phyloP scores from a whole-genome alignment of 2,329 filamentous ascomycete genomes.

The Phialemoniopsis sp. region DNA sequence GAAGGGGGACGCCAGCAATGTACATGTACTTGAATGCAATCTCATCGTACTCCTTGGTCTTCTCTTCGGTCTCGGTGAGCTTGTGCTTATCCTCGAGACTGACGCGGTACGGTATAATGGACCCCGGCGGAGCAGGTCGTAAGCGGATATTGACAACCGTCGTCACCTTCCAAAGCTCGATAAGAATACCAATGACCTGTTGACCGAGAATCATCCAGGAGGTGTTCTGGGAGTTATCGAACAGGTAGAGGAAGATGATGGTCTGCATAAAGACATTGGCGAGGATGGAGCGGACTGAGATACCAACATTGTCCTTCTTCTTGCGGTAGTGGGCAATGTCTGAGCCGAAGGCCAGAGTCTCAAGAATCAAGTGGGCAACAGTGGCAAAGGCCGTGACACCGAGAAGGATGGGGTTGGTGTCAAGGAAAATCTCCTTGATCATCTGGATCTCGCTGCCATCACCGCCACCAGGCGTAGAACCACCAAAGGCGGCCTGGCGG shows the following conservation, averaged over 20 bases:
- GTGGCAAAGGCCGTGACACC: conserved; percentile 80
- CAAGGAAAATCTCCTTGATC: conserved; percentile 91
- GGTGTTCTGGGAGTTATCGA: conserved; percentile 97
- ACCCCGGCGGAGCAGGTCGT: conserved; percentile 62
- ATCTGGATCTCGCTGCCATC: conserved; percentile 95
- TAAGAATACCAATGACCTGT: conserved; percentile 75
- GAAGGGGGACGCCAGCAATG: conserved; percentile 80
- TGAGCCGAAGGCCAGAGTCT: conserved; percentile 93
- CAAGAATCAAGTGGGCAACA: conserved; percentile 89
- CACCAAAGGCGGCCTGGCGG: conserved; percentile 71
- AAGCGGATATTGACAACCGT: conserved; percentile 88
- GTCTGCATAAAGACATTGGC: conserved; percentile 97
- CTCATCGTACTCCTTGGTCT: conserved; percentile 97
- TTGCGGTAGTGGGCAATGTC: conserved; percentile 98
- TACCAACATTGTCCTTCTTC: conserved; percentile 98
- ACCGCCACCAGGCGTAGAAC: conserved; percentile 68
- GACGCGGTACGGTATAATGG: conserved; percentile 73
- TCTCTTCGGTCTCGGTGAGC: conserved; percentile 90
- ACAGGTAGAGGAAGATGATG: conserved; percentile 91
- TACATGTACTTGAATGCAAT: conserved; percentile 99
- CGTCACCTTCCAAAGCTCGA: conserved; percentile 88
- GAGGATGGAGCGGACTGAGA: conserved; percentile 91
- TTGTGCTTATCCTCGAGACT: conserved; percentile 95
- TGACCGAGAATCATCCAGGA: conserved; percentile 98
- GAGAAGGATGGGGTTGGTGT: conserved; percentile 90